Percentiles rank a stretch among this genome's conserved stretches.
phyloP scores from a whole-genome alignment of 176 grass and related monocot species.

The Pontederia crassipes region DNA sequence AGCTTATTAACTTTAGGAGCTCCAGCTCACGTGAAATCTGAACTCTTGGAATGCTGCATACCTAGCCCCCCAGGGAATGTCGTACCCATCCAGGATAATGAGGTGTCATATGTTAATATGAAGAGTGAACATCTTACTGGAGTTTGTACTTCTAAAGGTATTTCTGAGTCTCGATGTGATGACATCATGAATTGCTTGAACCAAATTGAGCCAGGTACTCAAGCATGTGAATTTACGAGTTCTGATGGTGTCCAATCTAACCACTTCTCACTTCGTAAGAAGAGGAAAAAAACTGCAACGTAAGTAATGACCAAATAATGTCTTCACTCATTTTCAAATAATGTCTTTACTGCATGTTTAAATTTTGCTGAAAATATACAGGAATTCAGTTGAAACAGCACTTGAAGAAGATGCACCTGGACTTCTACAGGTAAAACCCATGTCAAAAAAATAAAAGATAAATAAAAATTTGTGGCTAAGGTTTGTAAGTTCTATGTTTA shows the following conservation, averaged over 20 bases:
- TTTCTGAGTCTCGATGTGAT: background rate
- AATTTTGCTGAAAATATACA: slow-evolving; percentile 21
- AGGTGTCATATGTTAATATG: background rate
- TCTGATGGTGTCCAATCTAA: background rate
- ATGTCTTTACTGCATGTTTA: background rate
- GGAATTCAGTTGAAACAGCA: slow-evolving; percentile 77
- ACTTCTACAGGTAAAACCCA: slow-evolving; percentile 55
- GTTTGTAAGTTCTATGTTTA: background rate
- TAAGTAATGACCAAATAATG: slow-evolving; percentile 25
- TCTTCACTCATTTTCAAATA: slow-evolving; percentile 1
- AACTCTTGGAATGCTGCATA: slow-evolving; percentile 17
- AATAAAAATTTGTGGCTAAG: background rate
- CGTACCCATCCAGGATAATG: slow-evolving; percentile 5
- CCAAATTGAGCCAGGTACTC: background rate
- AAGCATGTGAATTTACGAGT: background rate
- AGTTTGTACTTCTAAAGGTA: background rate
- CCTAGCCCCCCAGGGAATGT: slow-evolving; percentile 8
- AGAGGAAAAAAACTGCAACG: slow-evolving; percentile 72
- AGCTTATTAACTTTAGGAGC: background rate
- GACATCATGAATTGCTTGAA: background rate
- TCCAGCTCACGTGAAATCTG: slow-evolving; percentile 16
- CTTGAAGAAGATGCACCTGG: slow-evolving; percentile 96
- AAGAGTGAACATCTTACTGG: slow-evolving; percentile 12
- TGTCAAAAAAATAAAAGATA: background rate
- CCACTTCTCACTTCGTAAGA: slow-evolving; percentile 35